Base-by-base conservation (phyloP, 2,329 filamentous ascomycete genomes). In the Fusarium scirpi region DNA sequence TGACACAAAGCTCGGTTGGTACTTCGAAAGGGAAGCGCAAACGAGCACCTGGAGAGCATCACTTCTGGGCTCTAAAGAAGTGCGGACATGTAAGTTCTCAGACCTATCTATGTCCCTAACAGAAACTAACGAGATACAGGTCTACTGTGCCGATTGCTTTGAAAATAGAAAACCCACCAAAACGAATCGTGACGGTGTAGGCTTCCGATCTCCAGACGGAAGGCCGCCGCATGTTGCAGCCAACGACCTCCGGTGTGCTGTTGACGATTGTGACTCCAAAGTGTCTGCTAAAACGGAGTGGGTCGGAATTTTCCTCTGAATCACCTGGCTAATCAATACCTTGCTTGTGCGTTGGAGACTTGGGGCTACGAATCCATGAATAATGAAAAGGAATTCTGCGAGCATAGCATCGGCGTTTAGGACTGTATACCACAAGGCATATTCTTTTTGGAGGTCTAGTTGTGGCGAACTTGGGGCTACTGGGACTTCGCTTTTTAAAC, bases 31-130 rank as follows among this genome's bases (percentile, higher is more conserved):
- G 69, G 6, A 85, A 82, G 41, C 81, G 82, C 49, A 89, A 86
- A 74, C 73, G 78, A 34, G 82, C 85, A 22, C 80, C 83, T 9
- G 86, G 85, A 24, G 94, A 97, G 80, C 90, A 93, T 76, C 92
- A 97, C 75, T 95, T 98, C 67, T 98, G 94, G 94, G 91, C 96
- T 1, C 86, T 96, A 38, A 97, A 94, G 80, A 87, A 87, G 54
- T 99, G 96, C 78, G 96, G 96, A 70, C 96, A 99, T 82, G 96
- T 98, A 86, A 77, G 85, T 44, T 40, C 20, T 8, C n/a, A 44
- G 12, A 25, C 48, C 40, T 29, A 30, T 22, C 47, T 43, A 18
- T 30, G 38, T 48, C 29, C 16, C 53, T 27, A 38, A 20, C 3
- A 11, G 20, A 24, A 62, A 53, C 61, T 64, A 48, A 67, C 67